Percentiles rank a stretch among this genome's conserved stretches.
Evolutionary conservation across 2,329 filamentous ascomycete genomes (phyloP).

Genomic region (Colletotrichum somersetense): DNA sequence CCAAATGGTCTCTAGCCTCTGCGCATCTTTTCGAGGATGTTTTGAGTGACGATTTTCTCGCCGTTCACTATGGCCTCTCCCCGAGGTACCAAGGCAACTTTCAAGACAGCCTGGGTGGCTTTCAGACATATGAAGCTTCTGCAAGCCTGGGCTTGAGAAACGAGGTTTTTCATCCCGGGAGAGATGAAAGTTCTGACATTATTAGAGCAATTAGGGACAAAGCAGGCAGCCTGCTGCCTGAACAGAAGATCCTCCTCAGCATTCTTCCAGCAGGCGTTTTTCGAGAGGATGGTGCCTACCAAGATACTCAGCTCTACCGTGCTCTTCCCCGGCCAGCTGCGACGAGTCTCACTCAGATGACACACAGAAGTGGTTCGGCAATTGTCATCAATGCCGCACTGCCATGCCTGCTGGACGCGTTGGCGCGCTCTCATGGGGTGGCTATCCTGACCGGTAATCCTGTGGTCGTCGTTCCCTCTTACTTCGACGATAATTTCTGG

Average conservation of each 20-base stretch:
- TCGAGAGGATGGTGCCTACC: constrained; percentile 82
- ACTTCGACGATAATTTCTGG: constrained; percentile 94
- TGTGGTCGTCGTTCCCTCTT: constrained; percentile 82
- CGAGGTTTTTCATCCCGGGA: constrained; percentile 88
- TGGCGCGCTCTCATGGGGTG: constrained; percentile 84
- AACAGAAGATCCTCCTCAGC: constrained; percentile 85
- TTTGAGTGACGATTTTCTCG: constrained; percentile 90
- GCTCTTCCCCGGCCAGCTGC: constrained; percentile 80
- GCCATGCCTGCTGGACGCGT: constrained; percentile 87
- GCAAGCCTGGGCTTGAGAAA: constrained; percentile 92
- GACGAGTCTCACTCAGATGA: constrained; percentile 75
- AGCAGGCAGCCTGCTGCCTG: constrained; percentile 84
- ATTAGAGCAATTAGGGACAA: constrained; percentile 88
- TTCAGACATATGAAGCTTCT: constrained; percentile 95
- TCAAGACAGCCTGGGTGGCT: constrained; percentile 94
- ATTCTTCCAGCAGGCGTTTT: constrained; percentile 85
- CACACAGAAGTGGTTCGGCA: constrained; percentile 79
- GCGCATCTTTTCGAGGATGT: constrained; percentile 90
- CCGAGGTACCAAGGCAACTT: constrained; percentile 95
- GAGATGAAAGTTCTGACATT: constrained; percentile 92
- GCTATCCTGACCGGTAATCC: constrained; percentile 87
- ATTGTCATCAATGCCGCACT: constrained; percentile 91
- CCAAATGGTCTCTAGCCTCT: constrained; percentile 90
- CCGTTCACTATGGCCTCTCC: constrained; percentile 91
- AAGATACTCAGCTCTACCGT: constrained; percentile 81